Percentiles rank a stretch among this genome's conserved stretches.
Conservation (phyloP, 1,284 basidiomycete species). For the Xerocomus alliaceus region DNA sequence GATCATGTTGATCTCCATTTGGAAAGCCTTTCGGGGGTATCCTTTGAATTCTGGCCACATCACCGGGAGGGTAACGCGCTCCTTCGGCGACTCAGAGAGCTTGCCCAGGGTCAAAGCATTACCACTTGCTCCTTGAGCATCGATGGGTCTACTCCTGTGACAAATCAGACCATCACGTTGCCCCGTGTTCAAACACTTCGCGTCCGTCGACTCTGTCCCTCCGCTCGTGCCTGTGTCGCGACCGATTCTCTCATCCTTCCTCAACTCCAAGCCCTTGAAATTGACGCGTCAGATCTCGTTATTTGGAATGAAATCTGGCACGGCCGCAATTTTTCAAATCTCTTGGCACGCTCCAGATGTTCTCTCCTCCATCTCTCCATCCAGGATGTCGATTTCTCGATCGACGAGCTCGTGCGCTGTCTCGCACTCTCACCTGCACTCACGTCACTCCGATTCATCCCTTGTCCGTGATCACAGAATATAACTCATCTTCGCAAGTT, state of each 20-base stretch:
- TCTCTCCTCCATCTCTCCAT: slow-evolving; percentile 24
- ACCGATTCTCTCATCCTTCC: slow-evolving; percentile 25
- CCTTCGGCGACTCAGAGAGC: slow-evolving; percentile 3
- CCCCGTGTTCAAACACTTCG: slow-evolving; percentile 24
- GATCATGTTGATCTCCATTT: no score
- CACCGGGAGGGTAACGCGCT: slow-evolving; percentile 2
- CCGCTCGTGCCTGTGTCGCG: background rate
- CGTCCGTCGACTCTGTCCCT: slow-evolving; percentile 12
- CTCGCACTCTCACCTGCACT: slow-evolving; percentile 22
- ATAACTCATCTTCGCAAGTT: slow-evolving; percentile 15
- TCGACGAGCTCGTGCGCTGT: slow-evolving; percentile 30
- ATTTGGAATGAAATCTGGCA: slow-evolving; percentile 9
- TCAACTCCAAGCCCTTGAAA: slow-evolving; percentile 23
- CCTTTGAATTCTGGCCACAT: slow-evolving; percentile 19
- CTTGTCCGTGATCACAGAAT: slow-evolving; percentile 26
- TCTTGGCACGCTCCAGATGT: slow-evolving; percentile 24
- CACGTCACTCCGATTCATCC: slow-evolving; percentile 26
- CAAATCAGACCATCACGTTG: slow-evolving; percentile 15
- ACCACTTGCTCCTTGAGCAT: slow-evolving; percentile 27
- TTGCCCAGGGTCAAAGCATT: slow-evolving; percentile 13
- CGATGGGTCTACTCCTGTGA: background rate
- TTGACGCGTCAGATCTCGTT: slow-evolving; percentile 7
- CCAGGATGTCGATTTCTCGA: slow-evolving; percentile 26
- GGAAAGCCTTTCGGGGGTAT: slow-evolving; percentile 18
- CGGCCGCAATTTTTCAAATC: slow-evolving; percentile 20